phyloP scores from a whole-genome alignment of 1,139 yeast species.

The Ogataea hybrid region DNA sequence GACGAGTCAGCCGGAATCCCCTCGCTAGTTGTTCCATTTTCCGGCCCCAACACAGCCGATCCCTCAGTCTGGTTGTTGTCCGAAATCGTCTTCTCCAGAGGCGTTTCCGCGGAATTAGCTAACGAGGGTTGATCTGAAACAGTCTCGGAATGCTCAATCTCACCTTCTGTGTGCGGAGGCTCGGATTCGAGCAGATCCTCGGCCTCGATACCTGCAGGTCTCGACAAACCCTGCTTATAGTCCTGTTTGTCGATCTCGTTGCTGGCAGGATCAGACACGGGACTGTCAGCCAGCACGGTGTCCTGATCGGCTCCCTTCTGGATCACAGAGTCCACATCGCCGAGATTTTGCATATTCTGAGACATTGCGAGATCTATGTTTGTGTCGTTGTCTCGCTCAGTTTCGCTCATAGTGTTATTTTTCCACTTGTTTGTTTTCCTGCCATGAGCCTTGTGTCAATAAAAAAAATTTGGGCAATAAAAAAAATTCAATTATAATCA shows the following conservation, averaged over 20 bases:
- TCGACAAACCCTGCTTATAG: background rate
- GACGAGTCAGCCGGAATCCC: no score
- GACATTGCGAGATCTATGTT: background rate
- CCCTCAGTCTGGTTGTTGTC: background rate
- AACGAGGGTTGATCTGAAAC: background rate
- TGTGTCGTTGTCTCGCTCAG: conserved; percentile 1
- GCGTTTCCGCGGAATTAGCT: background rate
- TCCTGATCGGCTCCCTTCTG: background rate
- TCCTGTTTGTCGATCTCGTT: background rate
- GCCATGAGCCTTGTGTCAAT: conserved; percentile 5
- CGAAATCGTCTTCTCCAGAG: background rate
- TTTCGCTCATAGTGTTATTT: conserved; percentile 6
- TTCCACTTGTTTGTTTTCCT: conserved; percentile 6
- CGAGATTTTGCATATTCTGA: background rate
- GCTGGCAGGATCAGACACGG: background rate
- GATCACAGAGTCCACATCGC: no score
- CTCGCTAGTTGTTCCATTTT: no score
- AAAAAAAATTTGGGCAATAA: conserved; percentile 11
- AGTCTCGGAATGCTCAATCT: no score
- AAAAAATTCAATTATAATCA: no score
- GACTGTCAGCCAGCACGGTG: background rate
- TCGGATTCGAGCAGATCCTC: background rate
- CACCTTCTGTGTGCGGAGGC: no score
- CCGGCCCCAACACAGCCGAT: no score
- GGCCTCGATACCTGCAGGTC: background rate